Percentiles rank a stretch among this genome's conserved stretches.
Conservation (phyloP, 1,284 basidiomycete genomes). For the Trichosporon coremiiforme region DNA sequence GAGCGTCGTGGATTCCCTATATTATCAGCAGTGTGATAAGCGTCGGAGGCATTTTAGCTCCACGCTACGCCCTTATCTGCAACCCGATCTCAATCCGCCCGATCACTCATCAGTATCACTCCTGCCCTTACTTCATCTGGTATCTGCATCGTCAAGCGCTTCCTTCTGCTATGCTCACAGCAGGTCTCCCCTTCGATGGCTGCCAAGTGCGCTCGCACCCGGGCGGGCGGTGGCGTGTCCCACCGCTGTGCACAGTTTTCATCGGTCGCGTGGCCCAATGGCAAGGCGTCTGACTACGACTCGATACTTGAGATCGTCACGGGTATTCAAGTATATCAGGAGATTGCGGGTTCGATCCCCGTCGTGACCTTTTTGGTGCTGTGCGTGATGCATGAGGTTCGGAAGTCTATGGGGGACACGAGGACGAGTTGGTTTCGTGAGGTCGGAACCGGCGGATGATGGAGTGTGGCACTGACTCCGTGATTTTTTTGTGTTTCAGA, state of each 20-base stretch:
- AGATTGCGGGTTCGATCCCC: constrained; percentile 14
- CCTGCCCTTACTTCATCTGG: too few species aligned
- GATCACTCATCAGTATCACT: too few species aligned
- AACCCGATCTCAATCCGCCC: not conserved
- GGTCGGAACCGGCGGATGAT: not conserved
- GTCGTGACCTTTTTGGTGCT: constrained; percentile 12
- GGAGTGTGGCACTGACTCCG: not conserved
- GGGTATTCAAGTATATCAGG: not conserved
- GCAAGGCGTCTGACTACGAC: constrained; percentile 12
- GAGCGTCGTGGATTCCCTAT: not conserved
- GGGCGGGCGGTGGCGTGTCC: not conserved
- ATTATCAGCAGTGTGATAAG: not conserved
- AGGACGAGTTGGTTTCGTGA: not conserved
- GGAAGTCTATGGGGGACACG: not conserved
- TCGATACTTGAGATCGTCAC: not conserved
- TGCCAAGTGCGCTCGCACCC: not conserved
- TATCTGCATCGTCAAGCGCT: too few species aligned
- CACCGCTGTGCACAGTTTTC: not conserved
- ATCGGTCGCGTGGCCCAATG: constrained; percentile 12
- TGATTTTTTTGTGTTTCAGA: too few species aligned
- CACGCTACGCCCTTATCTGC: not conserved
- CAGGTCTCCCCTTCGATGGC: not conserved
- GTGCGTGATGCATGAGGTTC: not conserved
- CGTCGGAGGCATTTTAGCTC: not conserved
- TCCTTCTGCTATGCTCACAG: too few species aligned